Base-by-base conservation (phyloP, 495 filamentous ascomycete species). In the Aspergillus homomorphus region DNA sequence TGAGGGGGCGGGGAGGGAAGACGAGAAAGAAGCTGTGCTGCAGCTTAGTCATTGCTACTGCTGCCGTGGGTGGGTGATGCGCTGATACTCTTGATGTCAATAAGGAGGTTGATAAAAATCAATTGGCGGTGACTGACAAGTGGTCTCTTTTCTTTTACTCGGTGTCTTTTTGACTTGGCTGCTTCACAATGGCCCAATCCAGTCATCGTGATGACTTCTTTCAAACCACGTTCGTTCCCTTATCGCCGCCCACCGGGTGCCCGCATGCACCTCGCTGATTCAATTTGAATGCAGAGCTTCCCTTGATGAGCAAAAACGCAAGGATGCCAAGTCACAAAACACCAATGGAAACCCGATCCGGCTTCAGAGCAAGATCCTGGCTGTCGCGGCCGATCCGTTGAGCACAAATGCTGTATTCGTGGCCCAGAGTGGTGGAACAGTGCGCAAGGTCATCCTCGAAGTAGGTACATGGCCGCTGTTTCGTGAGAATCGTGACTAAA, bases 361-460 rank as follows among this genome's bases (percentile, higher is more conserved):
- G 45, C 76, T 96, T 2, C 84, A 86, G 59, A 92, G 90, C 64
- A 98, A 98, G 75, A 84, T 98, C 56, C 81, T 96, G 38, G 90
- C 88, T 20, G 80, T 91, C 22, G 69, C 83, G n/a, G 64, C 78
- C 3, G 90, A 96, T 63, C 90, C 89, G 7, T 69, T 77, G 43
- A 78, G 83, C 54, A 67, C 75, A 0, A 75, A 79, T 0, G 80
- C 78, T n/a, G 74, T 97, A 19, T 89, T 88, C 65, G 77, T 96
- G 51, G 91, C 91, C 24, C 91, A 95, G 67, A 92, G 90, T 41
- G 86, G 85, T 16, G 93, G 91, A 1, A 82, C 83, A 7, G 86
- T 92, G 15, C 83, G 88, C 28, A 83, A 83, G 59, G 76, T 97
- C 16, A 77, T 83, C 56, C 72, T 96, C 50, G 83, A 91, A 75